Evolutionary conservation across 345 rosid species (phyloP).

Genomic region (Limnanthes douglasii): DNA sequence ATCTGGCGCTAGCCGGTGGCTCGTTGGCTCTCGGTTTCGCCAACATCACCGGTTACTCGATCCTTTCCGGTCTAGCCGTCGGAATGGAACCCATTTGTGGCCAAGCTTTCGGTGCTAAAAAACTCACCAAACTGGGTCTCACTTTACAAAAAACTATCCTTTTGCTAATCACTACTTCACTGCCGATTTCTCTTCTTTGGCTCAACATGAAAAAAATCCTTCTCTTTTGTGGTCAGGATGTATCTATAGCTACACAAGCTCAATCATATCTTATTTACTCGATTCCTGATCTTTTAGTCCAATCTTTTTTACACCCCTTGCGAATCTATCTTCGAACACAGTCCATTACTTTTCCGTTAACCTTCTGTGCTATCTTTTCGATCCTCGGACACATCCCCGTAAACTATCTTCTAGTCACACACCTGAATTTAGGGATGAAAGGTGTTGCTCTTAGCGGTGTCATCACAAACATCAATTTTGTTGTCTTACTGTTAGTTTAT

Average conservation of each 20-base stretch:
- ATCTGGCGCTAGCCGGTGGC: slow-evolving; percentile 53
- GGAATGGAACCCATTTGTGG: slow-evolving; percentile 93
- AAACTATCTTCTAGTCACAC: slow-evolving; percentile 31
- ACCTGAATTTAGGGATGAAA: slow-evolving; percentile 43
- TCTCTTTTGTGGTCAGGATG: slow-evolving; percentile 43
- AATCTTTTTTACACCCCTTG: slow-evolving; percentile 68
- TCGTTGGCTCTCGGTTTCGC: slow-evolving; percentile 85
- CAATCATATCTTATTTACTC: slow-evolving; percentile 53
- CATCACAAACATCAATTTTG: slow-evolving; percentile 54
- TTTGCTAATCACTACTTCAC: slow-evolving; percentile 34
- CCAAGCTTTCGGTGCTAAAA: slow-evolving; percentile 76
- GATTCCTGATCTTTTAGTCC: slow-evolving; percentile 70
- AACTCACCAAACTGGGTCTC: slow-evolving; percentile 30
- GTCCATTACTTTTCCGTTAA: slow-evolving; percentile 64
- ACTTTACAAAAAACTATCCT: slow-evolving; percentile 58
- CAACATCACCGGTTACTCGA: slow-evolving; percentile 79
- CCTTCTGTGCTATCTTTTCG: slow-evolving; percentile 40
- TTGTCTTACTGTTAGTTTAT: slow-evolving; percentile 33
- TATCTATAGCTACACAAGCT: slow-evolving; percentile 38
- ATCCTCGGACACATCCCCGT: slow-evolving; percentile 55
- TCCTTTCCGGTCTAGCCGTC: slow-evolving; percentile 78
- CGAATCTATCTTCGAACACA: slow-evolving; percentile 71
- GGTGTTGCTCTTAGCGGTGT: slow-evolving; percentile 72
- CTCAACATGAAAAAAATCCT: slow-evolving; percentile 54
- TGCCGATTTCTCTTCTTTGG: slow-evolving; percentile 68